Percentiles rank a stretch among this genome's conserved stretches.
phyloP scores from a whole-genome alignment of 352 stramenopile species.

The Globisporangium recalcitrans region DNA sequence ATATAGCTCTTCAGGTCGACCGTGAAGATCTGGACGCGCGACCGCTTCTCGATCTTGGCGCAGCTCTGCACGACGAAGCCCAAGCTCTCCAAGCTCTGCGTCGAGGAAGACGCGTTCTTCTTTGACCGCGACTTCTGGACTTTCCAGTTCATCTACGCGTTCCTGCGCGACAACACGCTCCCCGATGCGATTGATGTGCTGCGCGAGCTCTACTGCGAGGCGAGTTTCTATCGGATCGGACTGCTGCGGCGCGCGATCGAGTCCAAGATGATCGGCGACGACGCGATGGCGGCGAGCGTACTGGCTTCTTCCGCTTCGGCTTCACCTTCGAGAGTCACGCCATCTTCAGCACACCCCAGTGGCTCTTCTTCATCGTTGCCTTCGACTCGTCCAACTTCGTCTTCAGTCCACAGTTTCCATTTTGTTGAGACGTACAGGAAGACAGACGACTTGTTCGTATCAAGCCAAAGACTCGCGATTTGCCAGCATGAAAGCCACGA shows the following conservation, averaged over 20 bases:
- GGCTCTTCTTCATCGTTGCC: conserved; percentile 7
- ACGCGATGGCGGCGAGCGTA: conserved; percentile 30
- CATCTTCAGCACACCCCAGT: conserved; percentile 1
- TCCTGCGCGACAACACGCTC: conserved; percentile 60
- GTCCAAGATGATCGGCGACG: conserved; percentile 63
- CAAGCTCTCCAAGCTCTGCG: conserved; percentile 44
- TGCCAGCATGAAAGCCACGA: conserved; percentile 11
- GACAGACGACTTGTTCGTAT: background rate
- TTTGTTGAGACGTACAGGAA: background rate
- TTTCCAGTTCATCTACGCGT: conserved; percentile 67
- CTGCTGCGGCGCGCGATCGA: conserved; percentile 74
- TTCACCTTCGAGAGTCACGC: background rate
- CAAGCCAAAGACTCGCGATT: background rate
- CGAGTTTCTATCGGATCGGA: conserved; percentile 69
- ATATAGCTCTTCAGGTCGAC: conserved; percentile 64
- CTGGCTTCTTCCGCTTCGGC: conserved; percentile 9
- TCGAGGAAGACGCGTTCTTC: conserved; percentile 57
- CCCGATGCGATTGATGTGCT: conserved; percentile 50
- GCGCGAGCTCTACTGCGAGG: conserved; percentile 75
- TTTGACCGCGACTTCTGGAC: conserved; percentile 72
- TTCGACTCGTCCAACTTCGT: conserved; percentile 5
- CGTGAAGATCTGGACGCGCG: conserved; percentile 64
- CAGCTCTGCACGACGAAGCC: conserved; percentile 66
- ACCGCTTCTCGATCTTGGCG: conserved; percentile 78
- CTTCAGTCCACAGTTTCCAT: background rate